Evolutionary conservation across 1,284 basidiomycete species (phyloP), one percentile per base, ranked within the genome.

Genomic region (Abortiporus biennis): DNA sequence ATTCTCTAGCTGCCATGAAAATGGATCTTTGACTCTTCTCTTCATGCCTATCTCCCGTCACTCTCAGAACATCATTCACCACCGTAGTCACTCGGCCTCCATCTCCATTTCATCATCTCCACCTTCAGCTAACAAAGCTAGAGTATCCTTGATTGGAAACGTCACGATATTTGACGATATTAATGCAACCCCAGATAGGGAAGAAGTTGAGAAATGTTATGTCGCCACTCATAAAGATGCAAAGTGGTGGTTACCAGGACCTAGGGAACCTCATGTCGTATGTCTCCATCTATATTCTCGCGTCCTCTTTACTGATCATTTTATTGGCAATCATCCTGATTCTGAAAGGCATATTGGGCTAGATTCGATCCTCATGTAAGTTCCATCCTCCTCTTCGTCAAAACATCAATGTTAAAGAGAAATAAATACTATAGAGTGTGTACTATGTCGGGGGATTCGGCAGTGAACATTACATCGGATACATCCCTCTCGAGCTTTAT

Each of bases 401-500:
- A n/a, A n/a, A n/a, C n/a, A n/a, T n/a, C n/a, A n/a, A n/a, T n/a
- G n/a, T n/a, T n/a, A n/a, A n/a, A n/a, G n/a, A n/a, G n/a, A n/a
- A n/a, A n/a, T n/a, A n/a, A n/a, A n/a, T n/a, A n/a, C n/a, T 23
- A 16, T 47, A 76, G 67, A 71, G 67, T 42, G 63, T 81, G 16
- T 83, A 81, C 57, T 82, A 78, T 50, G 76, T 82, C 6, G 80
- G 80, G 16, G 79, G 79, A 3, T 83, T 83, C 52, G 80, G 78
- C 27, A 73, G 68, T 48, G 61, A 64, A 45, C 75, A 80, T 50
- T 78, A 73, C 54, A 79, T 80, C 43, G 74, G 78, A 2, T 70
- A 74, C 54, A 69, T 78, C 20, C 76, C 76, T 1, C 55, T 74
- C 13, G 62, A 68, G 4, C 48, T 76, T 40, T 81, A 78, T 54